Base-by-base conservation (phyloP, 2,329 filamentous ascomycete genomes). In the Exophiala lecanii-corni region DNA sequence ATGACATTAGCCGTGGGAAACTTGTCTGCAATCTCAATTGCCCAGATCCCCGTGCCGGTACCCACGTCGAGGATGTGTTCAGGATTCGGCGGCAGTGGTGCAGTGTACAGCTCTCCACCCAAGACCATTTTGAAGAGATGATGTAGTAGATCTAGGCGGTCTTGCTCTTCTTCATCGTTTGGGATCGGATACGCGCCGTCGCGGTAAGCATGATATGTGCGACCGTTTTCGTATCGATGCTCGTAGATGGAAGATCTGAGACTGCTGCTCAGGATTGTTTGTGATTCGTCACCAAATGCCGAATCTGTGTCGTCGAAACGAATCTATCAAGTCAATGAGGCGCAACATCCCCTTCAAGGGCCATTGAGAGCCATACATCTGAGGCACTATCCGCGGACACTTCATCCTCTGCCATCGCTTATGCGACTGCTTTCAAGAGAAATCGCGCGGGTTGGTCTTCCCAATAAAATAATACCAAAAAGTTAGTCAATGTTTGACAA, bases 1-100 rank as follows among this genome's bases (percentile, higher is more conserved):
- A 55, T 47, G 13, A 40, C 17, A 26, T 15, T 25, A 10, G 34
- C 34, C 25, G 19, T 15, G 21, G 45, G 53, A 39, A 58, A 64
- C 37, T 59, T 57, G 49, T 67, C 63, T 5, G 62, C 65, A 31
- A 67, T 17, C 12, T 40, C 63, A 18, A 68, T 61, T 3, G 66
- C 65, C 65, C 64, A 70, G 18, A 65, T 31, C n/a, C n/a, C n/a
- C n/a, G n/a, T n/a, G n/a, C n/a, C n/a, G n/a, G n/a, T n/a, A n/a
- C n/a, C n/a, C n/a, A 62, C 41, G 37, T 62, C 60, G 7, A 62
- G 37, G n/a, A 61, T 56, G 4, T 54, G 49, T 19, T 56, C 13
- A 9, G 38, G 35, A 15, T 19, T 13, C 35, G 21, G 34, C 10
- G 38, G n/a, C 15, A 63, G 25, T 2, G 60, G 60, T 2, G 61